Evolutionary conservation across 2,329 filamentous ascomycete species (phyloP).

Genomic region (Aureobasidium subglaciale): DNA sequence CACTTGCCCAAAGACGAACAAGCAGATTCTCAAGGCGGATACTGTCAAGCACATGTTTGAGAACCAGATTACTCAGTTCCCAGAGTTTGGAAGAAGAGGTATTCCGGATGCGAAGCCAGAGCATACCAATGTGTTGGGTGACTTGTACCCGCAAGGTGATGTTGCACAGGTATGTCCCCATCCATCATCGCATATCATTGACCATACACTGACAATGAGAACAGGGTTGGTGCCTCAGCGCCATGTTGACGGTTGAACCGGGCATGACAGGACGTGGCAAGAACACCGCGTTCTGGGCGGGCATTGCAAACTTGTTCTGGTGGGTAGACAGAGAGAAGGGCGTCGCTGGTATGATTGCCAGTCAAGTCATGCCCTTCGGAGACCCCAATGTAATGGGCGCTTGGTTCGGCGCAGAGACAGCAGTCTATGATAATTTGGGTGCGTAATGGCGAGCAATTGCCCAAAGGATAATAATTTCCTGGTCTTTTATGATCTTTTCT

Average conservation of each 20-base stretch:
- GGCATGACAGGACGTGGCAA: conserved; percentile 29
- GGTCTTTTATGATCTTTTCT: no score
- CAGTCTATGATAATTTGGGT: conserved; percentile 13
- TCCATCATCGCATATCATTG: background rate
- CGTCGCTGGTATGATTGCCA: conserved; percentile 32
- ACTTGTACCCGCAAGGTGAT: conserved; percentile 38
- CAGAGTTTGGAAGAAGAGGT: conserved; percentile 29
- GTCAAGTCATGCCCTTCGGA: conserved; percentile 32
- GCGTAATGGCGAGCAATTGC: background rate
- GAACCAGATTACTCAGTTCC: conserved; percentile 42
- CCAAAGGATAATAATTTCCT: background rate
- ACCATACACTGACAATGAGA: background rate
- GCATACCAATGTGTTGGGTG: conserved; percentile 32
- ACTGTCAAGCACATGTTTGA: conserved; percentile 58
- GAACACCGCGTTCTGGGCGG: conserved; percentile 31
- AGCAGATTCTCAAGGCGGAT: conserved; percentile 46
- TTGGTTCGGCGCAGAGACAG: conserved; percentile 28
- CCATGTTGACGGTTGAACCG: conserved; percentile 29
- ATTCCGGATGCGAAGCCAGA: conserved; percentile 29
- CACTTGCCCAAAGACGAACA: conserved; percentile 49
- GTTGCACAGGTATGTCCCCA: conserved; percentile 4
- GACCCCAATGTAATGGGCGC: conserved; percentile 28
- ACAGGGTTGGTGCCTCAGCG: conserved; percentile 54
- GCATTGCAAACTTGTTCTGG: conserved; percentile 33
- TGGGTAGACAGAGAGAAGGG: conserved; percentile 33